These are phyloP conservation scores for Aspergillus persii DNA, from an alignment of 2,329 filamentous ascomycete genomes.

Conservation along the genomic window DNA sequence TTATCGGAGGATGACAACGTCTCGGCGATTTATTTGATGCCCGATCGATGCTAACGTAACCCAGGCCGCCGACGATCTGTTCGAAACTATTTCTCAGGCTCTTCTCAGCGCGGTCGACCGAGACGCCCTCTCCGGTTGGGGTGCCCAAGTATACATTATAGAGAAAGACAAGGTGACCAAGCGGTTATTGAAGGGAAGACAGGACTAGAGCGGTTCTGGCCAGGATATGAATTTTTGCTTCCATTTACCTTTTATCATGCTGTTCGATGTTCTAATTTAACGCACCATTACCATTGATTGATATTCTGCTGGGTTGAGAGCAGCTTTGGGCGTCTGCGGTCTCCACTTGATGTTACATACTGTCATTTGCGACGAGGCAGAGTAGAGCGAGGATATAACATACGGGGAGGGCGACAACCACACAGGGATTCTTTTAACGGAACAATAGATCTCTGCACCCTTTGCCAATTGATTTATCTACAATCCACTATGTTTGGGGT, in stretches of 20 bases:
- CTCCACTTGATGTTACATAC: slow-evolving; percentile 23
- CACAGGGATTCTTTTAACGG: background rate
- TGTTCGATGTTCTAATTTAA: slow-evolving; percentile 14
- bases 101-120: slow-evolving; percentile 93
- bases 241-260: slow-evolving; percentile 20
- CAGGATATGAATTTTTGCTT: slow-evolving; percentile 23
- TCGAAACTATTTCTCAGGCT: slow-evolving; percentile 96
- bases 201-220: slow-evolving; percentile 63
- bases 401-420: background rate
- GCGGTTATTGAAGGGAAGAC: slow-evolving; percentile 94
- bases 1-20: background rate
- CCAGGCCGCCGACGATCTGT: slow-evolving; percentile 86
- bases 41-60: background rate
- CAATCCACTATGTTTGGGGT: background rate
- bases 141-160: slow-evolving; percentile 98
- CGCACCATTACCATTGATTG: slow-evolving; percentile 13
- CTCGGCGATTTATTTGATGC: background rate
- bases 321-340: slow-evolving; percentile 27
- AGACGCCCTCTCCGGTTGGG: slow-evolving; percentile 96
- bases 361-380: slow-evolving; percentile 5
- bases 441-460: background rate
- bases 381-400: slow-evolving; percentile 1
- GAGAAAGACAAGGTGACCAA: slow-evolving; percentile 99
- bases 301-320: slow-evolving; percentile 16
- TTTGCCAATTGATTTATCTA: background rate